Percentiles rank a stretch among this genome's conserved stretches.
Evolutionary conservation across 805 yeast species (phyloP).

Genomic region (Priceomyces fermenticarens): DNA sequence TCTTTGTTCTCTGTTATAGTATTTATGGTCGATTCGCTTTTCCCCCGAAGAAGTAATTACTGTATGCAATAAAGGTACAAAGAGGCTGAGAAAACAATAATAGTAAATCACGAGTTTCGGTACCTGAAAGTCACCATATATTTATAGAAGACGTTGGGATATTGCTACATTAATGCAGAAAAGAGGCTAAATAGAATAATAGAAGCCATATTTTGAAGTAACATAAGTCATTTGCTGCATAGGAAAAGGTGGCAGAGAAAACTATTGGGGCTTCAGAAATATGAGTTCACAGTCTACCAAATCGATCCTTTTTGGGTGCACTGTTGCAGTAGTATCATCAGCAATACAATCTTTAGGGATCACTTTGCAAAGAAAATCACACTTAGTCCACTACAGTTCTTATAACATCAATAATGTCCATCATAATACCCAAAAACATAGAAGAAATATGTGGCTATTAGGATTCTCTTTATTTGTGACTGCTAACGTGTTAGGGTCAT

Average conservation of each 20-base stretch:
- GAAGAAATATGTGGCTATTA: conserved; percentile 65
- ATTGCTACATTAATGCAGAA: neutral
- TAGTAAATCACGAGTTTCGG: too few relatives aligned
- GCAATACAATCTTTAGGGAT: conserved; percentile 80
- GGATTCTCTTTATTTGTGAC: conserved; percentile 70
- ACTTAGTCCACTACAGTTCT: conserved; percentile 40
- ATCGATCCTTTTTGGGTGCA: conserved; percentile 53
- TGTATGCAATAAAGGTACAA: too few relatives aligned
- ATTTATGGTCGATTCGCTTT: too few relatives aligned
- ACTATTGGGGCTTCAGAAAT: conserved; percentile 4
- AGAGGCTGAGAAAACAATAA: too few relatives aligned
- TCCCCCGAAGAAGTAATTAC: too few relatives aligned
- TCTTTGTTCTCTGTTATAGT: too few relatives aligned
- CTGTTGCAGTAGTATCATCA: conserved; percentile 70
- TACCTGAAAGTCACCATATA: too few relatives aligned
- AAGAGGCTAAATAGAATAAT: neutral
- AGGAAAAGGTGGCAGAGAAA: neutral
- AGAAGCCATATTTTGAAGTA: neutral
- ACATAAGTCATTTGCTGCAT: neutral
- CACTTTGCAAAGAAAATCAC: conserved; percentile 78
- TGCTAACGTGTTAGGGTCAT: conserved; percentile 76
- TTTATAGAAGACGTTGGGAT: too few relatives aligned
- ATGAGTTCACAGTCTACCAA: conserved; percentile 4
- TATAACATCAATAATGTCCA: conserved; percentile 23
- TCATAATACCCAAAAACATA: conserved; percentile 31